Evolutionary conservation across 257 asterid genomes (phyloP), one percentile per base, ranked within the genome.

Genomic region (Primulina tabacum): DNA sequence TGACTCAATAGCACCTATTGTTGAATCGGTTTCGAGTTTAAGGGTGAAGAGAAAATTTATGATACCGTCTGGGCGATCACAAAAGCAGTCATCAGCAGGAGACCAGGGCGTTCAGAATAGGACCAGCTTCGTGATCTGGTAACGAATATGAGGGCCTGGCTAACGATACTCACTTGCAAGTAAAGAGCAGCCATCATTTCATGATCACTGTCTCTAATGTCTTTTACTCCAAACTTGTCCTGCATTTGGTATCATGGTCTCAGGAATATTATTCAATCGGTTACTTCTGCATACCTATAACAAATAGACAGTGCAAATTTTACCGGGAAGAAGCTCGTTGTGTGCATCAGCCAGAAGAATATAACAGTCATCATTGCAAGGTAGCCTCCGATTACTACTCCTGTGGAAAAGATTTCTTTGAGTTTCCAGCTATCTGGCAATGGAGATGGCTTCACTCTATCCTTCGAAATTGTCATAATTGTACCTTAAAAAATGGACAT

Each of bases 161-260:
- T 92, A n/a, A 92, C 88, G n/a, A 88, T 85, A 71, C 98, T 92
- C 79, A 92, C 98, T 92, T 92, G 98, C 73, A 92, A 88, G 87
- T 92, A 92, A 1, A 92, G 59, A 50, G 90, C 96, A 66, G 96
- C 92, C 95, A 88, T 90, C 89, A 88, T 85, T 75, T 92, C 92
- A 24, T 72, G 1, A 11, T 83, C 80, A 56, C 55, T 86, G 0
- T 64, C 5, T 62, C 66, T 77, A 30, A 92, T 73, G 60, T 68
- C n/a, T 75, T 65, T 85, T 12, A 92, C 98, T 26, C 91, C 91
- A 72, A 92, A 88, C 67, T 52, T 82, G 4, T 90, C 89, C 97
- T 92, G 83, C 52, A 61, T 71, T 60, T 50, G 8, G 57, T 17
- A 50, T 16, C 6, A 50, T 50, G 57, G 20, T 14, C 20, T 50